phyloP scores from a whole-genome alignment of 2,329 filamentous ascomycete genomes.

The Diaporthe longicolla region DNA sequence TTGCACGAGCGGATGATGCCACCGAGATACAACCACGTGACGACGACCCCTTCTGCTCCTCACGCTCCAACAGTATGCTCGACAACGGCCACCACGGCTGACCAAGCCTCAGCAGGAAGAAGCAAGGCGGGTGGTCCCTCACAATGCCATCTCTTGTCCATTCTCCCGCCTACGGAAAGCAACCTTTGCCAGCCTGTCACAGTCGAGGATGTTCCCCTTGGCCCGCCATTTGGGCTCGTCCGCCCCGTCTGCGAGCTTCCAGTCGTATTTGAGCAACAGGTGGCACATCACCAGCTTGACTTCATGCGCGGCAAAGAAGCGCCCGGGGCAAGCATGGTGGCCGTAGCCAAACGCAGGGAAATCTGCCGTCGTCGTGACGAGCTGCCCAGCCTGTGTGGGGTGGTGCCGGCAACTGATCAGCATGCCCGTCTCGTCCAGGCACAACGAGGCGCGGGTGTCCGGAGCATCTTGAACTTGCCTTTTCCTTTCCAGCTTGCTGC shows the following conservation, averaged over 20 bases:
- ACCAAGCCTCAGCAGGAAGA: not conserved
- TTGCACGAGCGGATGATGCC: not conserved
- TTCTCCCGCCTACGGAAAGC: conserved; percentile 7
- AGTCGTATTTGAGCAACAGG: conserved; percentile 51
- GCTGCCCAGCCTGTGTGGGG: conserved; percentile 49
- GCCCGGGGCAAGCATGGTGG: conserved; percentile 57
- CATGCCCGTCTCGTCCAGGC: conserved; percentile 40
- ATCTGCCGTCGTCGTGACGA: conserved; percentile 52
- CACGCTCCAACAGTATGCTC: not conserved
- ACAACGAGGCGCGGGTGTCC: not conserved
- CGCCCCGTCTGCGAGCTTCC: conserved; percentile 41
- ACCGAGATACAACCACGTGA: not conserved
- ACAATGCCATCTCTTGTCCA: not conserved
- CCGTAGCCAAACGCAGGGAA: conserved; percentile 58
- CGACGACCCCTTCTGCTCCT: not conserved
- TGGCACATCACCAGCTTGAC: conserved; percentile 54
- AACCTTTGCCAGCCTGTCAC: conserved; percentile 19
- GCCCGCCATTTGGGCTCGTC: conserved; percentile 3
- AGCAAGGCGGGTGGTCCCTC: not conserved
- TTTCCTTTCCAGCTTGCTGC: conserved; percentile 1
- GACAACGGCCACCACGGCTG: not conserved
- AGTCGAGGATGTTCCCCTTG: conserved; percentile 1
- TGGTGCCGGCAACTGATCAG: conserved; percentile 41
- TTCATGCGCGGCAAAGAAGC: conserved; percentile 59
- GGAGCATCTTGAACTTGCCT: not conserved